These are phyloP conservation scores for Populus hybrid DNA, from an alignment of 441 rosid species.

Conservation along the genomic window DNA sequence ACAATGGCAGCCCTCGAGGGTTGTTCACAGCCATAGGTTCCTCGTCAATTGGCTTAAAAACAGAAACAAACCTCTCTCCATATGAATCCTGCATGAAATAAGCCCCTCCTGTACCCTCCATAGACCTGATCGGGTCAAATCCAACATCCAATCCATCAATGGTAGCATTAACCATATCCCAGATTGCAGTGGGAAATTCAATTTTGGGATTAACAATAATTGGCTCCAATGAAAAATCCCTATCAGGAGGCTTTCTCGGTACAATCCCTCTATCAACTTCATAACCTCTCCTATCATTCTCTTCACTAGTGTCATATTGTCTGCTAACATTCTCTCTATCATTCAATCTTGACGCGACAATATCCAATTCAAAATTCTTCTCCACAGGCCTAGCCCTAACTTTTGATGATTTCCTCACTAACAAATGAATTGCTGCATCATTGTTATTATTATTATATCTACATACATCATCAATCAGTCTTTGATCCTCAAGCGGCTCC, in stretches of 20 bases:
- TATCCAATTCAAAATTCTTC: constrained; percentile 64
- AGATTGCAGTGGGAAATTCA: constrained; percentile 37
- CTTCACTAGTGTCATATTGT: constrained; percentile 22
- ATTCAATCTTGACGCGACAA: constrained; percentile 42
- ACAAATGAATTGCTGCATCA: constrained; percentile 58
- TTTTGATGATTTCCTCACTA: constrained; percentile 61
- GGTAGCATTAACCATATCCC: constrained; percentile 51
- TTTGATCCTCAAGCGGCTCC: constrained; percentile 61
- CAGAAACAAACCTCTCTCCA: constrained; percentile 60
- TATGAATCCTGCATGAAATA: constrained; percentile 68
- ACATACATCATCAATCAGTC: constrained; percentile 60
- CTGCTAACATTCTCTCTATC: constrained; percentile 16
- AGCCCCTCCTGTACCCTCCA: constrained; percentile 87
- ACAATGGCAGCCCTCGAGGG: constrained; percentile 63
- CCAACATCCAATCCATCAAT: constrained; percentile 53
- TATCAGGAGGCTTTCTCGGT: constrained; percentile 34
- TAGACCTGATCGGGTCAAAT: constrained; percentile 57
- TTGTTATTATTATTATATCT: constrained; percentile 23
- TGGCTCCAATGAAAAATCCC: constrained; percentile 48
- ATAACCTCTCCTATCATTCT: constrained; percentile 19
- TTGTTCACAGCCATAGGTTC: constrained; percentile 82
- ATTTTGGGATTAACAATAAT: constrained; percentile 44
- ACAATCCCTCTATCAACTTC: constrained; percentile 28
- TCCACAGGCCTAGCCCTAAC: constrained; percentile 59
- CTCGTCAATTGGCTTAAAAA: constrained; percentile 84